A percentile compares a stretch with the other conserved stretches of the same genome.
Evolutionary conservation across 495 filamentous ascomycete species (phyloP).

Genomic region (Penicillium argentinense): DNA sequence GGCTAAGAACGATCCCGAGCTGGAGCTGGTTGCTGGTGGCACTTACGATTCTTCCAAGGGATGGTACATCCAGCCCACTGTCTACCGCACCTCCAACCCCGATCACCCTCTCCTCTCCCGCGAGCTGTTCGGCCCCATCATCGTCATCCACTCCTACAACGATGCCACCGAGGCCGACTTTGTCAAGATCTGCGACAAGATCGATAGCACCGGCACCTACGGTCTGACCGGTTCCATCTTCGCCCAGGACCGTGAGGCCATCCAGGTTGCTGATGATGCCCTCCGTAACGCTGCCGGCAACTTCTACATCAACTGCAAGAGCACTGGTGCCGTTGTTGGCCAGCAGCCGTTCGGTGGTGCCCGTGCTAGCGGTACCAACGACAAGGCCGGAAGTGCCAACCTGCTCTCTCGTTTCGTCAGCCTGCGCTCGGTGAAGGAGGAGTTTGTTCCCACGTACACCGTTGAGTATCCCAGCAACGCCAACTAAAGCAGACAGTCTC

Average conservation of each 20-base stretch:
- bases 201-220: slow-evolving; percentile 71
- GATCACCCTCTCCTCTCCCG: slow-evolving; percentile 59
- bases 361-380: slow-evolving; percentile 84
- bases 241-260: slow-evolving; percentile 65
- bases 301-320: slow-evolving; percentile 94
- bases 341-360: slow-evolving; percentile 92
- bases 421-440: slow-evolving; percentile 85
- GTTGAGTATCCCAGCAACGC: slow-evolving; percentile 83
- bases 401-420: slow-evolving; percentile 79
- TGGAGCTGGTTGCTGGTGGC: slow-evolving; percentile 60
- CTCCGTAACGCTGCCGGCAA: slow-evolving; percentile 80
- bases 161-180: slow-evolving; percentile 52
- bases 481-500: slow-evolving; percentile 13
- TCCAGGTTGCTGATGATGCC: slow-evolving; percentile 67
- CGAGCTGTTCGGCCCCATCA: slow-evolving; percentile 65
- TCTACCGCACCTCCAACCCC: slow-evolving; percentile 65
- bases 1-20: slow-evolving; percentile 60
- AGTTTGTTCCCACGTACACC: slow-evolving; percentile 66
- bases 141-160: slow-evolving; percentile 61
- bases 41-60: slow-evolving; percentile 58
- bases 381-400: slow-evolving; percentile 82
- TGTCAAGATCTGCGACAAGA: slow-evolving; percentile 50
- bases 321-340: slow-evolving; percentile 86
- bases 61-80: slow-evolving; percentile 68
- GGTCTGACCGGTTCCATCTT: slow-evolving; percentile 80